These are phyloP conservation scores for Eleusine coracana DNA, from an alignment of 176 grass and related monocot genomes.

Conservation along the genomic window DNA sequence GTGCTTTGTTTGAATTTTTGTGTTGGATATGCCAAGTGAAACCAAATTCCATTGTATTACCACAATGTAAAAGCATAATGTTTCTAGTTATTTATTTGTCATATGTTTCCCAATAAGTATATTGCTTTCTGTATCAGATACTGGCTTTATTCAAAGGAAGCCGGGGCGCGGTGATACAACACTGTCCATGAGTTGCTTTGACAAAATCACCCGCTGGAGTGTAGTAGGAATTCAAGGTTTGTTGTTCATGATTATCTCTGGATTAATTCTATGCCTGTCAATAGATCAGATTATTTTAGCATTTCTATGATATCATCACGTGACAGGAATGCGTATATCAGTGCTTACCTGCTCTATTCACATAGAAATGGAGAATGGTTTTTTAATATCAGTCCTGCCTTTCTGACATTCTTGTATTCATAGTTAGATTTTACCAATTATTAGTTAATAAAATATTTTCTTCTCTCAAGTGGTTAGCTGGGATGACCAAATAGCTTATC, in stretches of 20 bases:
- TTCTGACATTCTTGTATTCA: neutral
- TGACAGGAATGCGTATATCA: neutral
- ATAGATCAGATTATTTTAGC: neutral
- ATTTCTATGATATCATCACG: constrained; percentile 11
- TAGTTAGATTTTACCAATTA: neutral
- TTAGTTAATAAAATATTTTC: neutral
- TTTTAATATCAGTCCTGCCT: neutral
- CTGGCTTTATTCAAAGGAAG: constrained; percentile 68
- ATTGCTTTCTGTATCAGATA: constrained; percentile 33
- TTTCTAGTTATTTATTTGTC: neutral
- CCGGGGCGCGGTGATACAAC: constrained; percentile 79
- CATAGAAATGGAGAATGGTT: neutral
- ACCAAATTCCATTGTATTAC: neutral
- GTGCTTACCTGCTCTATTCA: neutral
- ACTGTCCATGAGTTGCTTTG: constrained; percentile 86
- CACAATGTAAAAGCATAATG: neutral
- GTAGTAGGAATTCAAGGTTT: constrained; percentile 86
- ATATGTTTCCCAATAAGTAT: neutral
- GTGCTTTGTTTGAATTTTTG: neutral
- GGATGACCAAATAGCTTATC: neutral
- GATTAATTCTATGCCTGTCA: neutral
- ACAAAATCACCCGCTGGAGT: constrained; percentile 85
- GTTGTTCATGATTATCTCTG: neutral
- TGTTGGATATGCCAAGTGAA: neutral
- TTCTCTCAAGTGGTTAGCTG: neutral